phyloP scores from a whole-genome alignment of 257 asterid species.

The Eustoma russellianum region DNA sequence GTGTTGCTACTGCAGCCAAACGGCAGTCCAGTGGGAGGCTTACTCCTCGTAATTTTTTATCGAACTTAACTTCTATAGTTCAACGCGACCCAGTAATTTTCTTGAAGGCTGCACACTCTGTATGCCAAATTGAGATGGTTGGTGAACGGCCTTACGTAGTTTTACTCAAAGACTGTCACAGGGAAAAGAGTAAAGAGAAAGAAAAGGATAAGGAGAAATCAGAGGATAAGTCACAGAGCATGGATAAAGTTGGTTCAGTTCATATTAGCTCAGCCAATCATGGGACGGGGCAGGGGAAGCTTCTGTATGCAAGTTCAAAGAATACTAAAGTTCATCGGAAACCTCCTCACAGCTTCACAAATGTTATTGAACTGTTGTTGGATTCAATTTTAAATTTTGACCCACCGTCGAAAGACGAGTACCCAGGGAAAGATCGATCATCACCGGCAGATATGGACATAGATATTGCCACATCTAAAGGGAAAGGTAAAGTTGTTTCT shows the following conservation, averaged over 20 bases:
- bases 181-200: constrained; percentile 62
- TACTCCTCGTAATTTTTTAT: constrained; percentile 65
- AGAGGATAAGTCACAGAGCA: constrained; percentile 55
- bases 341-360: constrained; percentile 75
- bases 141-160: constrained; percentile 84
- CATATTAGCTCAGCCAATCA: constrained; percentile 27
- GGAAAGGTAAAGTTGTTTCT: constrained; percentile 76
- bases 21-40: constrained; percentile 87
- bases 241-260: constrained; percentile 44
- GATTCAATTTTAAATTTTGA: constrained; percentile 55
- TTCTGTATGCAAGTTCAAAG: constrained; percentile 48
- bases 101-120: constrained; percentile 77
- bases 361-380: constrained; percentile 65
- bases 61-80: constrained; percentile 60
- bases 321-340: constrained; percentile 56
- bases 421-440: constrained; percentile 28
- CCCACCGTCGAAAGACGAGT: constrained; percentile 61
- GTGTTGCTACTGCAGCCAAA: constrained; percentile 61
- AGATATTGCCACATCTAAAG: constrained; percentile 62
- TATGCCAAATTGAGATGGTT: constrained; percentile 92
- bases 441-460: constrained; percentile 68
- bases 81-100: constrained; percentile 77
- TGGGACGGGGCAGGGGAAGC: constrained; percentile 57
- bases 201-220: constrained; percentile 78
- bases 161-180: constrained; percentile 75